These are phyloP conservation scores for Mycena rosella DNA, from an alignment of 768 basidiomycete genomes.

Conservation along the genomic window DNA sequence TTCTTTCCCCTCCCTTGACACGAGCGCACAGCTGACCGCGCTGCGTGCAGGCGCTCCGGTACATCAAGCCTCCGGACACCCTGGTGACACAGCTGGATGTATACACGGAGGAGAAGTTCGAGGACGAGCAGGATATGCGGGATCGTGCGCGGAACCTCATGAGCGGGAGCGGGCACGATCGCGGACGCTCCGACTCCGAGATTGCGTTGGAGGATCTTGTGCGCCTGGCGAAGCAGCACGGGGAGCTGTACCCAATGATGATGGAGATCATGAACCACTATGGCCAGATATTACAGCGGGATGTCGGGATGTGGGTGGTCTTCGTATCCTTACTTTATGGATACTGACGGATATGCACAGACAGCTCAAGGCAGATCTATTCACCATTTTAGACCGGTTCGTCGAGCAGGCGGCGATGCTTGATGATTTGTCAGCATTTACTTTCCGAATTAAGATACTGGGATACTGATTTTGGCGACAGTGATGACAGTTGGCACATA, in stretches of 20 bases:
- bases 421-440: slow-evolving; percentile 69
- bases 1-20: not conserved
- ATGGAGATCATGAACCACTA: slow-evolving; percentile 72
- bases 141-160: slow-evolving; percentile 65
- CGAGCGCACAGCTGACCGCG: not conserved
- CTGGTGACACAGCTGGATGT: slow-evolving; percentile 85
- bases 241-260: slow-evolving; percentile 72
- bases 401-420: slow-evolving; percentile 70
- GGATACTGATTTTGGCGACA: slow-evolving; percentile 45
- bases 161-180: slow-evolving; percentile 45
- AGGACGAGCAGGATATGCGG: slow-evolving; percentile 89
- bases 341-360: slow-evolving; percentile 50
- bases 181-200: slow-evolving; percentile 63
- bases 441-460: slow-evolving; percentile 3
- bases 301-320: slow-evolving; percentile 69
- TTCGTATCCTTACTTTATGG: not conserved
- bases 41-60: slow-evolving; percentile 76
- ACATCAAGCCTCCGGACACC: slow-evolving; percentile 79
- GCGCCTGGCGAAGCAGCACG: slow-evolving; percentile 69
- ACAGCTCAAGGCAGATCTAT: slow-evolving; percentile 69
- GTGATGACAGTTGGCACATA: slow-evolving; percentile 74
- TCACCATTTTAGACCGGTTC: slow-evolving; percentile 74
- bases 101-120: slow-evolving; percentile 90
- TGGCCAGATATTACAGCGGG: slow-evolving; percentile 66
- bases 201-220: slow-evolving; percentile 72